Conservation (phyloP, 208 protist species). For the Leishmania tarentolae region DNA sequence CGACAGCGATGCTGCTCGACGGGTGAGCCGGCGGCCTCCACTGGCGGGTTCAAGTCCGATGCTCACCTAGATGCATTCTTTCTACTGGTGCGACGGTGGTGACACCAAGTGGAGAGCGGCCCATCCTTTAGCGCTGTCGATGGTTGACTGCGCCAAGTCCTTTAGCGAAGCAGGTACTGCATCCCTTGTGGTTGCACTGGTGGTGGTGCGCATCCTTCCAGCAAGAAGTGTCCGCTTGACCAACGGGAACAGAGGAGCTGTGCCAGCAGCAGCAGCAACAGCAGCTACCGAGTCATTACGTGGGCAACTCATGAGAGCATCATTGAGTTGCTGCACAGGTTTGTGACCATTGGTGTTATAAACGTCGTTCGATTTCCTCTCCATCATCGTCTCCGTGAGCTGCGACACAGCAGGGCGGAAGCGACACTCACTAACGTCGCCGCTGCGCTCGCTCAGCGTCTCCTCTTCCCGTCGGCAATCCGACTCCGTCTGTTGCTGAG, state of each 20-base stretch:
- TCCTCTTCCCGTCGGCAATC: conserved; percentile 14
- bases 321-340: neutral
- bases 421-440: conserved; percentile 13
- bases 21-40: neutral
- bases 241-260: neutral
- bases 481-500: conserved; percentile 4
- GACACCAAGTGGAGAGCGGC: neutral
- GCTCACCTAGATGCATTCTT: neutral
- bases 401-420: conserved; percentile 23
- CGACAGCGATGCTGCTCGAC: neutral
- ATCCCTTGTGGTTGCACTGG: neutral
- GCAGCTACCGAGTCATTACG: neutral
- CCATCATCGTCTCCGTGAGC: conserved; percentile 12
- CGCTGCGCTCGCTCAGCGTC: conserved; percentile 9
- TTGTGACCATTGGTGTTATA: conserved; percentile 15
- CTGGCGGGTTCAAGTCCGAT: neutral
- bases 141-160: neutral
- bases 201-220: neutral
- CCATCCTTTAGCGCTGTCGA: neutral
- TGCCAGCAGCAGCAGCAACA: neutral
- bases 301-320: neutral
- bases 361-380: conserved; percentile 1
- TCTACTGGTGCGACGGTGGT: neutral
- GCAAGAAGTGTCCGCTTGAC: neutral
- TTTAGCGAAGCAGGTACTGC: neutral